Evolutionary conservation across 768 basidiomycete species (phyloP).

Genomic region (Panaeolus cyanescens): DNA sequence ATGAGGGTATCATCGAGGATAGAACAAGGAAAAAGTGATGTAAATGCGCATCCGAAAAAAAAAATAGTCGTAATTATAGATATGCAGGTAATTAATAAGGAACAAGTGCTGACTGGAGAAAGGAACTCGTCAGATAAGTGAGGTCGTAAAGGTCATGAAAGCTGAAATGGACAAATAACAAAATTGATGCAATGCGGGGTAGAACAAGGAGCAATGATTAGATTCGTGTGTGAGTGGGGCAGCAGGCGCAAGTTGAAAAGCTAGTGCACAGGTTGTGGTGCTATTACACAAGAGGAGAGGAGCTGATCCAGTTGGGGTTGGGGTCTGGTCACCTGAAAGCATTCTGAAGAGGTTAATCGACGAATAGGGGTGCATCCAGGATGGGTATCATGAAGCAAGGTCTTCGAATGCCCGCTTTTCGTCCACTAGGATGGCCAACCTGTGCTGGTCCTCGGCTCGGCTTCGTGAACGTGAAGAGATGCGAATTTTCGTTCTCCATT

Average conservation of each 20-base stretch:
- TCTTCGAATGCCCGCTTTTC: slow-evolving; percentile 55
- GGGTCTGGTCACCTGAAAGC: neutral
- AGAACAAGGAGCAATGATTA: neutral
- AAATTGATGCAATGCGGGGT: neutral
- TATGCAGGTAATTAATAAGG: neutral
- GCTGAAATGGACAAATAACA: neutral
- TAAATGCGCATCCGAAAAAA: slow-evolving; percentile 1
- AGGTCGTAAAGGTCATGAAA: neutral
- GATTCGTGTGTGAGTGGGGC: neutral
- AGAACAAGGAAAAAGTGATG: neutral
- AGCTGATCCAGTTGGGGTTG: neutral
- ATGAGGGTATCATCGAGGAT: neutral
- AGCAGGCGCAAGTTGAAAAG: neutral
- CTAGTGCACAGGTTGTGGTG: neutral
- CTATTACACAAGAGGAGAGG: neutral
- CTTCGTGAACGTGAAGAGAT: slow-evolving; percentile 51
- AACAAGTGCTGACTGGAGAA: neutral
- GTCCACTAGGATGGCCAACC: slow-evolving; percentile 51
- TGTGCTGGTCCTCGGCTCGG: slow-evolving; percentile 45
- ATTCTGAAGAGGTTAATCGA: neutral
- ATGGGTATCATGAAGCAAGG: slow-evolving; percentile 32
- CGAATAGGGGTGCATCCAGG: neutral
- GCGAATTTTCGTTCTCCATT: slow-evolving; percentile 65
- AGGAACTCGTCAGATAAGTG: neutral
- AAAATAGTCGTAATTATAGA: slow-evolving; percentile 4